phyloP scores from a whole-genome alignment of 441 rosid genomes.

The Eruca vesicaria region DNA sequence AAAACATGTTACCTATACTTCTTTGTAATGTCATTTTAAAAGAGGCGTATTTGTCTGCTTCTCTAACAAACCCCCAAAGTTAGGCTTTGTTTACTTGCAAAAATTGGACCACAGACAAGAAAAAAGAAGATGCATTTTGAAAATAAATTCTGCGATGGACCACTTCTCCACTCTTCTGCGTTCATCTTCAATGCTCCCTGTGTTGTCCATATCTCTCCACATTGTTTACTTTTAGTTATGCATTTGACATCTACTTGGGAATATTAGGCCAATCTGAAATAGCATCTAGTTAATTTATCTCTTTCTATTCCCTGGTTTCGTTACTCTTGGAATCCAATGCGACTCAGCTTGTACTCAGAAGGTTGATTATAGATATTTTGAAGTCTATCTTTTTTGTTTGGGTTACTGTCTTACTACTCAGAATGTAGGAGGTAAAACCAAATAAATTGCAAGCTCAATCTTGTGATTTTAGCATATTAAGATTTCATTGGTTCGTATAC shows the following conservation, averaged over 20 bases:
- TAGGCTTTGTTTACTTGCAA: slow-evolving; percentile 32
- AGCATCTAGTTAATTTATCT: slow-evolving; percentile 15
- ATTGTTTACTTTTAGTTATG: slow-evolving; percentile 32
- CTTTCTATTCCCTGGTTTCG: background rate
- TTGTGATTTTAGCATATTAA: slow-evolving; percentile 11
- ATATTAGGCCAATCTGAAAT: slow-evolving; percentile 27
- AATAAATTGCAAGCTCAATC: background rate
- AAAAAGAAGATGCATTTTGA: slow-evolving; percentile 22
- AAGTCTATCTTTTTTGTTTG: background rate
- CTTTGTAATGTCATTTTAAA: background rate
- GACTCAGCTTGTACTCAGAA: background rate
- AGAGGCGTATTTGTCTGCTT: slow-evolving; percentile 11
- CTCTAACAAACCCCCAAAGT: slow-evolving; percentile 26
- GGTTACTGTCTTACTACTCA: slow-evolving; percentile 2
- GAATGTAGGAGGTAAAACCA: background rate
- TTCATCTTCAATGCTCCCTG: slow-evolving; percentile 26
- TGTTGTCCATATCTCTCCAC: slow-evolving; percentile 34
- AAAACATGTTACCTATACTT: background rate
- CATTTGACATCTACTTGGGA: slow-evolving; percentile 28
- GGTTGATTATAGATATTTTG: background rate
- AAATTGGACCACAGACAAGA: slow-evolving; percentile 33
- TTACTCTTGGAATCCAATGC: slow-evolving; percentile 23
- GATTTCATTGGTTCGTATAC: background rate
- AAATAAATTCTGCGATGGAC: slow-evolving; percentile 34
- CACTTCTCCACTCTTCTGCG: slow-evolving; percentile 35